Conservation (phyloP, 306 rosid species). For the Fagus crenata region DNA sequence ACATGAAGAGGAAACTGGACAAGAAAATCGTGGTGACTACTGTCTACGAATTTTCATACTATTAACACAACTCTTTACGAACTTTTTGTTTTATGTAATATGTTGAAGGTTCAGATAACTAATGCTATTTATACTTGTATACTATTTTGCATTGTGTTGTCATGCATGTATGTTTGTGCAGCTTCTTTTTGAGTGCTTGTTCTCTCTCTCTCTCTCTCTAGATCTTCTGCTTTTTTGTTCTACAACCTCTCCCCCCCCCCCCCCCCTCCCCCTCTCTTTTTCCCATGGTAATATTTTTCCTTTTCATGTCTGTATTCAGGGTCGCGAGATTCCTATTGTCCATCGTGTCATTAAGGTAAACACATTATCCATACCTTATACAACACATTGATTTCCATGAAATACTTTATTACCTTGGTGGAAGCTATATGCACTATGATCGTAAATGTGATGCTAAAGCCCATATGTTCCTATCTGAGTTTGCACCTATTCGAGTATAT, state of each 20-base stretch:
- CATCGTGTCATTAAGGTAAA: conserved; percentile 91
- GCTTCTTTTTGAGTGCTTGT: neutral
- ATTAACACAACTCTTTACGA: neutral
- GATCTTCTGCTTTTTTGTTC: neutral
- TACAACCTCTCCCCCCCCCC: neutral
- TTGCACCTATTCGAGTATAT: neutral
- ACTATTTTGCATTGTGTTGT: neutral
- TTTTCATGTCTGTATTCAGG: conserved; percentile 40
- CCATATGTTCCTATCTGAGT: neutral
- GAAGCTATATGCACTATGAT: neutral
- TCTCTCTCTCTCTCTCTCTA: neutral
- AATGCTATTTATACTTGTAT: neutral
- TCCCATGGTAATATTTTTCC: conserved; percentile 14
- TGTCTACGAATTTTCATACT: neutral
- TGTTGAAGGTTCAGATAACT: too few relatives aligned
- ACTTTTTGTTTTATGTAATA: neutral
- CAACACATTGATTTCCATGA: neutral
- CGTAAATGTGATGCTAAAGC: neutral
- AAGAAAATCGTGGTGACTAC: neutral
- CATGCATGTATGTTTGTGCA: neutral
- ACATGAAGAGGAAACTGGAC: neutral
- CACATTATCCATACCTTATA: conserved; percentile 1
- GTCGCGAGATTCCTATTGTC: conserved; percentile 96
- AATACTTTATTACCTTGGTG: neutral
- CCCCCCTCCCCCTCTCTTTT: neutral